Evolutionary conservation across 2,329 filamentous ascomycete genomes (phyloP).

Genomic region (Pseudocercospora musae): DNA sequence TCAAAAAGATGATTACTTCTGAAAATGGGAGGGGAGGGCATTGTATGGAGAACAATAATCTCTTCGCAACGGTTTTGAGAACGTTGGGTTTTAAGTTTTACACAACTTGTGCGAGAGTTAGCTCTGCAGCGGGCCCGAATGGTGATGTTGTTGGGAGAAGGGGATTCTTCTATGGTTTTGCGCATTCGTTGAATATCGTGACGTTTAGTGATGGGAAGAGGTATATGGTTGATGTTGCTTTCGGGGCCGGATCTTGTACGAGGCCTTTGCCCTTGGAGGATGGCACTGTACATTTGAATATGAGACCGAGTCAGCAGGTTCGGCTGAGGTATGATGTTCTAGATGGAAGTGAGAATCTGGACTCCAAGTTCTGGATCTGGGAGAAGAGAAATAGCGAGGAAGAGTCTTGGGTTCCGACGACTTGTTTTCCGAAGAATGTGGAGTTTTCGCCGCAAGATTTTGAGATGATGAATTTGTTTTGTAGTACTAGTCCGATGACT

Average conservation of each 20-base stretch:
- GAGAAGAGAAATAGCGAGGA: slow-evolving; percentile 29
- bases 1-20: slow-evolving; percentile 48
- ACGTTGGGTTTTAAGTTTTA: slow-evolving; percentile 50
- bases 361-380: slow-evolving; percentile 44
- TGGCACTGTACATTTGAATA: slow-evolving; percentile 31
- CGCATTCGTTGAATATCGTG: slow-evolving; percentile 46
- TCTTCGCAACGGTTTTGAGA: slow-evolving; percentile 51
- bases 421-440: slow-evolving; percentile 59
- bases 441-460: slow-evolving; percentile 63
- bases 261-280: slow-evolving; percentile 56
- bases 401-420: slow-evolving; percentile 55
- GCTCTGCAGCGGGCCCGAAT: slow-evolving; percentile 16
- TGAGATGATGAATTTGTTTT: slow-evolving; percentile 56
- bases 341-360: slow-evolving; percentile 21
- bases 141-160: slow-evolving; percentile 19
- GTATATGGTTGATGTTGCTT: slow-evolving; percentile 61
- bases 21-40: slow-evolving; percentile 53
- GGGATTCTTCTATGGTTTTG: slow-evolving; percentile 26
- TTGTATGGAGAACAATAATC: slow-evolving; percentile 58
- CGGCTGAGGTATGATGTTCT: slow-evolving; percentile 22
- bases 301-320: slow-evolving; percentile 9
- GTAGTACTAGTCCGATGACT: slow-evolving; percentile 48
- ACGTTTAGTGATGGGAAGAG: slow-evolving; percentile 44
- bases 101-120: slow-evolving; percentile 41
- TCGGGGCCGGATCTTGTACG: slow-evolving; percentile 61